These are phyloP conservation scores for Boletus reticuloceps DNA, from an alignment of 768 basidiomycete genomes.

Conservation along the genomic window DNA sequence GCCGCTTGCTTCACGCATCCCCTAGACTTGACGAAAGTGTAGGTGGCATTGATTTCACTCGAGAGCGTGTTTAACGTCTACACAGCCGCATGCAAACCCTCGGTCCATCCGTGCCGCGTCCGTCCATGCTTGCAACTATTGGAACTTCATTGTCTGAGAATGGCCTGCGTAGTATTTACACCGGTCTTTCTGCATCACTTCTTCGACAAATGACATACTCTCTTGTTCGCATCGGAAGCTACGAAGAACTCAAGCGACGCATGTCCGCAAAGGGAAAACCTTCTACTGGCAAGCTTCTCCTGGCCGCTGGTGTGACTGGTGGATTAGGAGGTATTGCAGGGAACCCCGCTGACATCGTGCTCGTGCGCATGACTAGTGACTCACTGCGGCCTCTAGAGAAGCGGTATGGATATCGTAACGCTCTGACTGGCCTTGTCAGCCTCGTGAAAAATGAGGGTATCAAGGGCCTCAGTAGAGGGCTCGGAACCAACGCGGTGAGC, in stretches of 20 bases:
- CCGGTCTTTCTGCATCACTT: slow-evolving; percentile 73
- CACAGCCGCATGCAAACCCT: slow-evolving; percentile 81
- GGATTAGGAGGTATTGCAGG: slow-evolving; percentile 81
- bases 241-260: slow-evolving; percentile 70
- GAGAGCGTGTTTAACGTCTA: slow-evolving; percentile 1
- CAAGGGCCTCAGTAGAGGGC: slow-evolving; percentile 65
- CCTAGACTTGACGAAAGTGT: slow-evolving; percentile 85
- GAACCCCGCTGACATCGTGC: slow-evolving; percentile 74
- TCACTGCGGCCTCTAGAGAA: slow-evolving; percentile 68
- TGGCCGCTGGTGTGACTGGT: slow-evolving; percentile 71
- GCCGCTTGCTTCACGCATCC: slow-evolving; percentile 82
- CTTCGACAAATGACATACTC: slow-evolving; percentile 32
- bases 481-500: slow-evolving; percentile 75
- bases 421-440: slow-evolving; percentile 63
- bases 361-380: slow-evolving; percentile 90
- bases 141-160: slow-evolving; percentile 60
- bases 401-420: slow-evolving; percentile 77
- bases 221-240: slow-evolving; percentile 77
- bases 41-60: slow-evolving; percentile 21
- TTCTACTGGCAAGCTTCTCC: slow-evolving; percentile 53
- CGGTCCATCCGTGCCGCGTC: slow-evolving; percentile 46
- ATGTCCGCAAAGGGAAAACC: slow-evolving; percentile 51
- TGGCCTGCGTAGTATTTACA: slow-evolving; percentile 74
- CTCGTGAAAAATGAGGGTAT: slow-evolving; percentile 70
- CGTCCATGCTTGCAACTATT: slow-evolving; percentile 66